These are phyloP conservation scores for Citrus glauca DNA, from an alignment of 345 rosid species.

Conservation along the genomic window DNA sequence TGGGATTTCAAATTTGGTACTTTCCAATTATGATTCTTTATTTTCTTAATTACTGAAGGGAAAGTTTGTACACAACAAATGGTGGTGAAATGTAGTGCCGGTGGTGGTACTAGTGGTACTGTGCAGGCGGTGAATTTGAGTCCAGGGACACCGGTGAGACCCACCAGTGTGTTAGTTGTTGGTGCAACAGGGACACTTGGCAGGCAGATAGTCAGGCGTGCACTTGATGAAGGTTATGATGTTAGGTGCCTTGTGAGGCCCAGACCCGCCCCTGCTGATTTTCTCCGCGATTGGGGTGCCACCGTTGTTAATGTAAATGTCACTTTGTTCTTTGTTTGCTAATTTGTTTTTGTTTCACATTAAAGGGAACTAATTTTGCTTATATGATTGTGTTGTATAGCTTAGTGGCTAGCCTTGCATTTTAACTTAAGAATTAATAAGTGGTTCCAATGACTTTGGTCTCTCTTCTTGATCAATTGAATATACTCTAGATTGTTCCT, in stretches of 20 bases:
- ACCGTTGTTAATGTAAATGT: slow-evolving; percentile 75
- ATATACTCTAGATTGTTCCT: not conserved
- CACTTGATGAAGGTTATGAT: slow-evolving; percentile 59
- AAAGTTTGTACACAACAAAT: not conserved
- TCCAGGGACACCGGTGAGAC: slow-evolving; percentile 79
- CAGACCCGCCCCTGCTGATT: slow-evolving; percentile 90
- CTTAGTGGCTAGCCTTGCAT: not conserved
- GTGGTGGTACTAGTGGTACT: slow-evolving; percentile 18
- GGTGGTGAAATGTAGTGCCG: slow-evolving; percentile 23
- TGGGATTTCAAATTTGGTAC: not conserved
- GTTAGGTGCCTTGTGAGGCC: slow-evolving; percentile 84
- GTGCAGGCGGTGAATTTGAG: slow-evolving; percentile 49
- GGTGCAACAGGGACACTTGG: slow-evolving; percentile 93
- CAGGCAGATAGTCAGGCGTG: slow-evolving; percentile 84
- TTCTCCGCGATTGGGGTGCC: slow-evolving; percentile 97
- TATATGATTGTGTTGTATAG: no score
- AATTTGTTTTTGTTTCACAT: not conserved
- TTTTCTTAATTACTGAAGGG: slow-evolving; percentile 1
- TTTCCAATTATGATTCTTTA: not conserved
- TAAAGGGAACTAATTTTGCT: not conserved
- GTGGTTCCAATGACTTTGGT: not conserved
- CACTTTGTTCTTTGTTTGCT: not conserved
- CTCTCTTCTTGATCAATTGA: not conserved
- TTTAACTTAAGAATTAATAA: not conserved
- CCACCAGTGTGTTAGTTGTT: slow-evolving; percentile 79